Conservation (phyloP, 805 yeast species). For the Naumovozyma castellii region DNA sequence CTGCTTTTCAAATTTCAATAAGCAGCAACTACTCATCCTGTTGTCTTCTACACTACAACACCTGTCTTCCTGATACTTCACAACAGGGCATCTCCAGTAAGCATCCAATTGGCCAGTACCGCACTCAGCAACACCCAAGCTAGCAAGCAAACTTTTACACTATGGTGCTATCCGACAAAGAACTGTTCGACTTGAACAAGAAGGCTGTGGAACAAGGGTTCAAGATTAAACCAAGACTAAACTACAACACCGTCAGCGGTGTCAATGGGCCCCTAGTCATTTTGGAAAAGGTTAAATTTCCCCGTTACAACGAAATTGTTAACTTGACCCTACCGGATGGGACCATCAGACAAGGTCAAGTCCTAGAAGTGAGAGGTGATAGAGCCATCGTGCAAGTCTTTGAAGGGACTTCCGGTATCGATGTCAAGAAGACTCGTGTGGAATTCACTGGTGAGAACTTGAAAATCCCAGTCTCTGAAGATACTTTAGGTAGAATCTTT, state of each 20-base stretch:
- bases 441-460: constrained; percentile 94
- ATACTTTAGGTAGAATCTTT: constrained; percentile 93
- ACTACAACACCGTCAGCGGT: constrained; percentile 95
- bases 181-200: constrained; percentile 65
- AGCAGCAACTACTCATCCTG: no score
- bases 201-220: constrained; percentile 88
- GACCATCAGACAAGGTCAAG: constrained; percentile 90
- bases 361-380: constrained; percentile 92
- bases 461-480: constrained; percentile 92
- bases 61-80: no score
- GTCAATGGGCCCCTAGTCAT: constrained; percentile 97
- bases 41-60: no score
- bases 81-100: no score
- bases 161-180: constrained; percentile 32
- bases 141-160: no score
- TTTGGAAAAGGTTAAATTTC: constrained; percentile 75
- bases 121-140: no score
- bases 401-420: constrained; percentile 98
- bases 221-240: constrained; percentile 80
- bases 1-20: no score
- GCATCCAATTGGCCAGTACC: no score
- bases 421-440: constrained; percentile 93
- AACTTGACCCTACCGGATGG: constrained; percentile 96
- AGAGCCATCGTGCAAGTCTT: constrained; percentile 98
- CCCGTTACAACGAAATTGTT: constrained; percentile 93